Base-by-base conservation (phyloP, 768 basidiomycete genomes). In the Boletus edulis region DNA sequence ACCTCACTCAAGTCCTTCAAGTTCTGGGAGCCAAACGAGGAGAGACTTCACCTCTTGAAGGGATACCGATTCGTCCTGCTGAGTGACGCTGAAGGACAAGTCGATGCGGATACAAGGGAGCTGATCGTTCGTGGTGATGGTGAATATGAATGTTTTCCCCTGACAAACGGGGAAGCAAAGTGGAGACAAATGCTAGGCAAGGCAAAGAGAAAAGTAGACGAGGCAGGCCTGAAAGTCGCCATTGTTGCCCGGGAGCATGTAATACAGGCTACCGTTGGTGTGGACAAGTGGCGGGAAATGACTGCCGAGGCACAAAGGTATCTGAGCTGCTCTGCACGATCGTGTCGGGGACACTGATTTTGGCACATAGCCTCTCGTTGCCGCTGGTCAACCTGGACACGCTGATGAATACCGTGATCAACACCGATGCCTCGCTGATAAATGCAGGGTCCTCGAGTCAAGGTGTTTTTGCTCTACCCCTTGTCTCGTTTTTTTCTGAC, bases 1-100 rank as follows among this genome's bases (percentile, higher is more conserved):
- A 56, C 78, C 0, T 56, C 73, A 3, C 73, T 85, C 38, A 84
- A 84, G 64, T 72, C 70, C 0, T 73, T 79, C 63, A 78, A 75
- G 27, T 71, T 81, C 3, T 90, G 89, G 89, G 81, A 85, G 54
- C 84, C 84, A 0, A 85, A 84, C 50, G 84, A 87, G 62, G 82
- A 76, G 52, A 76, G 89, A 10, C 61, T 81, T 10, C 74, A 76
- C 45, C 73, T 91, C 62, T 75, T 91, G 32, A 66, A 69, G 6
- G 67, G 68, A 0, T 79, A 75, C 55, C 75, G 84, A 9, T 89
- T 90, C 62, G 63, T 90, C 8, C 82, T 84, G 50, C 71, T 85
- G 6, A 79, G 79, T 2, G 85, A 87, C 59, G 80, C 77, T 46
- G 74, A 74, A 0, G 73, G 78, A n/a, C 76, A 81, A 37, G 63